Percentiles rank a stretch among this genome's conserved stretches.
Conservation (phyloP, 768 basidiomycete species). For the Cubamyces sp. region DNA sequence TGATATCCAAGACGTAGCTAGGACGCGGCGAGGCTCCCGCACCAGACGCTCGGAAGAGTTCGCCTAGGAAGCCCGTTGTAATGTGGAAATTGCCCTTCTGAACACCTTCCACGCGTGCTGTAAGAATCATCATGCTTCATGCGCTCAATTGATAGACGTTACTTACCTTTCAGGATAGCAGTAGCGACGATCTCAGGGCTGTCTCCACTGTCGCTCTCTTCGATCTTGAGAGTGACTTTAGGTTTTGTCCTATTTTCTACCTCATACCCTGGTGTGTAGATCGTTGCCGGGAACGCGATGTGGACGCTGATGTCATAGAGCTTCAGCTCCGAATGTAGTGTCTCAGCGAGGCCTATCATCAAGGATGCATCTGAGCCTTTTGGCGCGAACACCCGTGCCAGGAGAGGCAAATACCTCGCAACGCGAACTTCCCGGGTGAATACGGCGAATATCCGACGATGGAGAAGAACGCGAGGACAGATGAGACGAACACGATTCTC, state of each 20-base stretch:
- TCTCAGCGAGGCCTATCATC: constrained; percentile 83
- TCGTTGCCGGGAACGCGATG: constrained; percentile 82
- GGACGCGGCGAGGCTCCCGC: constrained; percentile 65
- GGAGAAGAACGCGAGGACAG: constrained; percentile 72
- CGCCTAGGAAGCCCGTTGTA: constrained; percentile 67
- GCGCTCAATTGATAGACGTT: no score
- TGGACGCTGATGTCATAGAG: constrained; percentile 80
- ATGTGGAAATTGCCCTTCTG: constrained; percentile 74
- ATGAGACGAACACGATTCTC: constrained; percentile 78
- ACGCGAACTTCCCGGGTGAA: constrained; percentile 82
- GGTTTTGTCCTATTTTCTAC: constrained; percentile 82
- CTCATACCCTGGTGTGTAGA: constrained; percentile 76
- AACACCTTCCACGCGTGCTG: constrained; percentile 52
- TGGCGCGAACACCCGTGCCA: no score
- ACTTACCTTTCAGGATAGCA: constrained; percentile 60
- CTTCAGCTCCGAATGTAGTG: constrained; percentile 76
- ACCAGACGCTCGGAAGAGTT: constrained; percentile 72
- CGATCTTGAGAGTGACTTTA: constrained; percentile 71
- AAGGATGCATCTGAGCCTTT: no score
- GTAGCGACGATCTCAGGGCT: constrained; percentile 66
- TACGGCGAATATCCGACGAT: constrained; percentile 82
- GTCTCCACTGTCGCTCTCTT: constrained; percentile 67
- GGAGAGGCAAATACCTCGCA: constrained; percentile 58
- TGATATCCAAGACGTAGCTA: constrained; percentile 57
- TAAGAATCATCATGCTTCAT: neutral